Evolutionary conservation across 495 filamentous ascomycete genomes (phyloP).

Genomic region (Hypoxylon lienhwacheense): DNA sequence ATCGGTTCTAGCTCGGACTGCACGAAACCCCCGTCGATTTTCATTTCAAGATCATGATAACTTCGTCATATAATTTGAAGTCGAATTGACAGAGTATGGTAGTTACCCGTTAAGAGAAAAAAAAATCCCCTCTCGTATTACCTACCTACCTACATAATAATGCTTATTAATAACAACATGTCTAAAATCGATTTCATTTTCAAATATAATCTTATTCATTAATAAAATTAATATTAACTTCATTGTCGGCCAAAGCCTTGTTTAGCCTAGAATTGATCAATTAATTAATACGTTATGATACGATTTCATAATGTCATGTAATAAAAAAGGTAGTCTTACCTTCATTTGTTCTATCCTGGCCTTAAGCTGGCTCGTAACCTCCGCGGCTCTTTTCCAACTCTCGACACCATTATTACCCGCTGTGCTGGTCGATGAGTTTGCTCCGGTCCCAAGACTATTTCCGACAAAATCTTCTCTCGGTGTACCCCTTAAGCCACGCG

Average conservation of each 20-base stretch:
- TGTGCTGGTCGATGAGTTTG: slow-evolving; percentile 41
- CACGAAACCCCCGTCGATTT: too few species aligned
- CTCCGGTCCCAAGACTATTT: slow-evolving; percentile 34
- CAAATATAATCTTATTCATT: too few species aligned
- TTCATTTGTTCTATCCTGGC: slow-evolving; percentile 86
- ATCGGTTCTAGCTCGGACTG: too few species aligned
- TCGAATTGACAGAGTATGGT: too few species aligned
- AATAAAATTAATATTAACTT: too few species aligned
- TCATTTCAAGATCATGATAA: too few species aligned
- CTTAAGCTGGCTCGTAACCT: slow-evolving; percentile 97
- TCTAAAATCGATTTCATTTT: too few species aligned
- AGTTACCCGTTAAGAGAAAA: too few species aligned
- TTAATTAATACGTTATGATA: not conserved
- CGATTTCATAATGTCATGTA: not conserved
- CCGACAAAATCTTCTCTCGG: slow-evolving; percentile 32
- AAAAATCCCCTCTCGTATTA: too few species aligned
- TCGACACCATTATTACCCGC: slow-evolving; percentile 66
- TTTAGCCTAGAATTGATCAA: slow-evolving; percentile 34
- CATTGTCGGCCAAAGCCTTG: slow-evolving; percentile 41
- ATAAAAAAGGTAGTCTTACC: slow-evolving; percentile 45
- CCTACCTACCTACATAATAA: too few species aligned
- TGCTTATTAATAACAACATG: too few species aligned
- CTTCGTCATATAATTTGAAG: too few species aligned
- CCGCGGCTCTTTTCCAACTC: slow-evolving; percentile 97
- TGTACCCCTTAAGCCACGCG: slow-evolving; percentile 44